Base-by-base conservation (phyloP, 768 basidiomycete genomes). In the Suillus lakei region DNA sequence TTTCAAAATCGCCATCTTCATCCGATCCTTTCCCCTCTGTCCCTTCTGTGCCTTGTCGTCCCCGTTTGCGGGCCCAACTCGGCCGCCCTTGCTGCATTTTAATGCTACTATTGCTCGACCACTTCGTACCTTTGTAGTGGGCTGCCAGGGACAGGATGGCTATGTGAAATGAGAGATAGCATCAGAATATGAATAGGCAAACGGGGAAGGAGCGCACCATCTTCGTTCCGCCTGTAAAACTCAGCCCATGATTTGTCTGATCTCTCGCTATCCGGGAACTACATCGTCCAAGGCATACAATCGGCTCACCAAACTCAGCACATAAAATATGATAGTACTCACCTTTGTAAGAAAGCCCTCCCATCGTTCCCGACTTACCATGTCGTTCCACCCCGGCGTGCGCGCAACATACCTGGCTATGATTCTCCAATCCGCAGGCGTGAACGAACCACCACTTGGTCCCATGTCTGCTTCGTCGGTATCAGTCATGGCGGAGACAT, bases 241-340 rank as follows among this genome's bases (percentile, higher is more conserved):
- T 89, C 87, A 23, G 77, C 81, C 89, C 89, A 91, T 8, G 88
- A 81, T 69, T 85, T 88, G 4, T 74, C 72, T 41, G 85, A 79
- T 66, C 90, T 80, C 38, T 67, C 69, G 18, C 72, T 75, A 70
- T 84, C 84, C 28, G 84, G 80, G 71, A 84, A 81, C 89, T 91
- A 53, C 8, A 60, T 39, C 26, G 41, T 59, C 18, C 21, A 54
- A 54, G n/a, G 10, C 21, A 59, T 38, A 38, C 58, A 12, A 59
- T 59, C 38, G 28, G 12, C 18, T 28, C 18, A 21, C 18, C 26
- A 41, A 38, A 59, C 18, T 12, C 38, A 18, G 26, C 28, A 30
- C 21, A 38, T 18, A 64, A 10, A 30, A 56, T 4, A 60, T 16
- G 56, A 32, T 36, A 48, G 54, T 51, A 74, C 78, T 68, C 70